These are phyloP conservation scores for Wilcoxina mikolae DNA, from an alignment of 495 filamentous ascomycete genomes.

Conservation along the genomic window DNA sequence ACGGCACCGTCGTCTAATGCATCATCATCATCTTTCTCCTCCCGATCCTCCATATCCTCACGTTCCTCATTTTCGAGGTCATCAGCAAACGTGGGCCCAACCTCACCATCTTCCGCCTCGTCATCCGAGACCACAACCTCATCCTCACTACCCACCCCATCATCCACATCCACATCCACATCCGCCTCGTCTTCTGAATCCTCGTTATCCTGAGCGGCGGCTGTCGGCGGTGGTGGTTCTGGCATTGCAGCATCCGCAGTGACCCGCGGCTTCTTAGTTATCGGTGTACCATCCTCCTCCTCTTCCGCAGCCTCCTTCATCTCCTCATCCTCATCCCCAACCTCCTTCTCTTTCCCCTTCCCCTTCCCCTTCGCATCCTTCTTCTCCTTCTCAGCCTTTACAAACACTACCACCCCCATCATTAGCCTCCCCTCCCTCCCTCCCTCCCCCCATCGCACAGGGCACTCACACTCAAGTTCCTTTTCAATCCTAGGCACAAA, in stretches of 20 bases:
- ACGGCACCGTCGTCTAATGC: slow-evolving; percentile 23
- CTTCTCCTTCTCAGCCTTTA: background rate
- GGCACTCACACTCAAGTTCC: slow-evolving; percentile 42
- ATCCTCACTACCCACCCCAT: slow-evolving; percentile 10
- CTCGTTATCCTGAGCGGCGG: slow-evolving; percentile 3
- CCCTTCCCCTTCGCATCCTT: background rate
- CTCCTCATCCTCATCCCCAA: background rate
- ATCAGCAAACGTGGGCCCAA: background rate
- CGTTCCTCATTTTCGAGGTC: background rate
- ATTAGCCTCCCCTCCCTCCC: background rate
- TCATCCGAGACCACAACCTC: slow-evolving; percentile 6
- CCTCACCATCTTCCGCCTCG: slow-evolving; percentile 8
- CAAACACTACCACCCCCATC: background rate
- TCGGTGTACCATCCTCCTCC: slow-evolving; percentile 13
- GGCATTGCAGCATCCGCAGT: slow-evolving; percentile 1
- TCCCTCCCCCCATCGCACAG: background rate
- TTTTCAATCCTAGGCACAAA: slow-evolving; percentile 43
- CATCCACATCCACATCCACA: slow-evolving; percentile 12
- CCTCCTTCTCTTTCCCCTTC: slow-evolving; percentile 2
- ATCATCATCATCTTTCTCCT: slow-evolving; percentile 16
- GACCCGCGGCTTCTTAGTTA: slow-evolving; percentile 13
- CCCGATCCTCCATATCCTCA: background rate
- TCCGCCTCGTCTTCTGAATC: slow-evolving; percentile 19
- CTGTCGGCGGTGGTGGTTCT: background rate
- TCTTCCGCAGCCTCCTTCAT: slow-evolving; percentile 7